A percentile compares a stretch with the other conserved stretches of the same genome.
These are phyloP conservation scores for Podaxis sp. DNA, from an alignment of 768 basidiomycete genomes.

Conservation along the genomic window DNA sequence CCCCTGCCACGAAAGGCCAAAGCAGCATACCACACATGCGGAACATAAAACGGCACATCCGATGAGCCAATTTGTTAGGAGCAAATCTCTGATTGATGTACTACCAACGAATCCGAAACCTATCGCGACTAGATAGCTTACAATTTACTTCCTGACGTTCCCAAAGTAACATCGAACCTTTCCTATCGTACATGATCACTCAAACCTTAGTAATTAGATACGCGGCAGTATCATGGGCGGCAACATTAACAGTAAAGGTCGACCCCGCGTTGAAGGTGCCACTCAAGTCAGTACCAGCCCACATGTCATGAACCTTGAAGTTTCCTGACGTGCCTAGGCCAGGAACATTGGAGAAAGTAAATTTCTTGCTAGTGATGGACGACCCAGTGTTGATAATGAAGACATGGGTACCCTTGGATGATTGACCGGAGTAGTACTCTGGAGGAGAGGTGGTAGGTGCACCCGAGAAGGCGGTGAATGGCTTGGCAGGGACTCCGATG, in stretches of 20 bases:
- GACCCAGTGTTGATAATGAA: slow-evolving; percentile 53
- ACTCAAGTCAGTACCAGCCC: slow-evolving; percentile 42
- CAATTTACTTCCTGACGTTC: no score
- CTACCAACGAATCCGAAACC: no score
- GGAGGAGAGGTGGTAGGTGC: slow-evolving; percentile 44
- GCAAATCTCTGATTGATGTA: no score
- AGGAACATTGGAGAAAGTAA: slow-evolving; percentile 46
- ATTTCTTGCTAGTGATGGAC: slow-evolving; percentile 40
- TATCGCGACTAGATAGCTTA: no score
- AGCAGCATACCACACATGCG: no score
- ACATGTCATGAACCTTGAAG: slow-evolving; percentile 55
- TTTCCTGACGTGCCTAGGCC: slow-evolving; percentile 37
- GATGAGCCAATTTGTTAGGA: no score
- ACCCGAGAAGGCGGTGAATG: slow-evolving; percentile 43
- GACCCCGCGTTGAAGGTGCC: slow-evolving; percentile 37
- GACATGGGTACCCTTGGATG: slow-evolving; percentile 50
- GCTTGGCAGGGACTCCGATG: slow-evolving; percentile 45
- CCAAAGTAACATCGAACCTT: not conserved
- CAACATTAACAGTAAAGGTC: slow-evolving; percentile 40
- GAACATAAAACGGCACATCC: no score
- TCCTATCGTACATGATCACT: not conserved
- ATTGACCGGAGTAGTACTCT: slow-evolving; percentile 51
- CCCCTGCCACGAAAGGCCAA: no score
- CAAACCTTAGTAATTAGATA: slow-evolving; percentile 37
- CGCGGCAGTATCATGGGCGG: slow-evolving; percentile 53